Percentiles rank a stretch among this genome's conserved stretches.
These are phyloP conservation scores for thale cress (Arabidopsis thaliana) DNA, from an alignment of 345 rosid species.

Conservation along the genomic window TAIR10.1 NC_003070.9:7092001-7092500, in stretches of 20 bases:
- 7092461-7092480: neutral
- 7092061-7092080: neutral
- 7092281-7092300: slow-evolving; percentile 6
- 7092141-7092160: slow-evolving; percentile 7
- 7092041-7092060: neutral
- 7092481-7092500: neutral
- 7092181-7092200: slow-evolving; percentile 7
- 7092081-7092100: neutral
- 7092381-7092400: neutral
- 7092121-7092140: neutral
- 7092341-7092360: neutral
- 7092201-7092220: neutral
- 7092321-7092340: neutral
- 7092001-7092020: neutral
- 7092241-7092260: neutral
- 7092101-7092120: neutral
- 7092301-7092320: neutral
- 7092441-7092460: neutral
- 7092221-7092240: slow-evolving; percentile 5
- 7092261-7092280: slow-evolving; percentile 1
- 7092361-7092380: neutral
- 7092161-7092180: neutral
- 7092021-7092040: neutral
- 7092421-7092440: slow-evolving; percentile 3
- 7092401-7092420: slow-evolving; percentile 5